A percentile compares a stretch with the other conserved stretches of the same genome.
Conservation (phyloP, 108 stramenopile species). For the Fragilaria crotonensis region DNA sequence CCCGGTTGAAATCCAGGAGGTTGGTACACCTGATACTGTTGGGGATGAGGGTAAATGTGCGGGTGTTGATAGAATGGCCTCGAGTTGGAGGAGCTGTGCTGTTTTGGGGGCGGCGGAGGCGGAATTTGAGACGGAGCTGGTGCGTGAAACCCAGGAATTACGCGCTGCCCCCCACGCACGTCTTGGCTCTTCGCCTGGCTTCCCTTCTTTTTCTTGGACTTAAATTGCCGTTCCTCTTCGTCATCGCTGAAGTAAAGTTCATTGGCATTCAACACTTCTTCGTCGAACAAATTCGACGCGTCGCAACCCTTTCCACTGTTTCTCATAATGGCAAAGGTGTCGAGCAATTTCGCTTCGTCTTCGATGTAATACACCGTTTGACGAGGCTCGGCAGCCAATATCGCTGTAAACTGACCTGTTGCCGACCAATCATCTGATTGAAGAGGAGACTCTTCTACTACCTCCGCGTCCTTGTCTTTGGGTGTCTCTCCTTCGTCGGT, state of each 20-base stretch:
- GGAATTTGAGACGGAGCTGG: too few relatives aligned
- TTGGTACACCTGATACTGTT: too few relatives aligned
- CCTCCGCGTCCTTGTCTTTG: neutral
- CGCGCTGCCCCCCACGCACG: too few relatives aligned
- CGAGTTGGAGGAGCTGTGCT: too few relatives aligned
- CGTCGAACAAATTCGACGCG: conserved; percentile 82
- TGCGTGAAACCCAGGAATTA: too few relatives aligned
- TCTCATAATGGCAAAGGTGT: conserved; percentile 45
- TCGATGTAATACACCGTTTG: conserved; percentile 43
- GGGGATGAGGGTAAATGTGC: too few relatives aligned
- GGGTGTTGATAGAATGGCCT: too few relatives aligned
- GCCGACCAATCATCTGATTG: conserved; percentile 61
- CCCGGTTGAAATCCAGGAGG: too few relatives aligned
- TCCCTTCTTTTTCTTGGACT: conserved; percentile 25
- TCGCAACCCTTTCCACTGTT: conserved; percentile 75
- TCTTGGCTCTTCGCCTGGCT: conserved; percentile 4
- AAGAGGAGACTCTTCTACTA: too few relatives aligned
- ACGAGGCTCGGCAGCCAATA: conserved; percentile 26
- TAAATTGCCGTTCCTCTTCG: conserved; percentile 67
- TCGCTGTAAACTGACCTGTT: conserved; percentile 42
- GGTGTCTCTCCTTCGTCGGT: neutral
- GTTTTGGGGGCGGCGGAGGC: too few relatives aligned
- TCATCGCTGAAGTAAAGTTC: conserved; percentile 79
- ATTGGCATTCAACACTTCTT: conserved; percentile 52
- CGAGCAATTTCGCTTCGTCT: conserved; percentile 56